Evolutionary conservation across 108 stramenopile genomes (phyloP).

Genomic region (Nannochloropsis salina): DNA sequence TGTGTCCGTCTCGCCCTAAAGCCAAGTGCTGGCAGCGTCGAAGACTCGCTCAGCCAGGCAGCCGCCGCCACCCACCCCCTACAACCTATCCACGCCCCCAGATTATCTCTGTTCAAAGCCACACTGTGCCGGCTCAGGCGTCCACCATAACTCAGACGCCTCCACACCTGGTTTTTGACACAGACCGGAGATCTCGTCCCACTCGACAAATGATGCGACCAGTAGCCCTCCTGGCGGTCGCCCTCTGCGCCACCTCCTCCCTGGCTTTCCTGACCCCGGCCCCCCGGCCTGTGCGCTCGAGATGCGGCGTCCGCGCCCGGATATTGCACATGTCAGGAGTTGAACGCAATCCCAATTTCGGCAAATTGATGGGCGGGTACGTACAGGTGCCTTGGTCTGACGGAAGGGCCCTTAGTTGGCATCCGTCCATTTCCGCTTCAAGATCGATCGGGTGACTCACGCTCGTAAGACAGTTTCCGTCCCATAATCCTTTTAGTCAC

Average conservation of each 20-base stretch:
- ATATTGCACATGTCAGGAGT: conserved; percentile 52
- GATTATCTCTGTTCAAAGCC: no score
- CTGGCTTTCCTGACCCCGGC: background rate
- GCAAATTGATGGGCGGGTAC: conserved; percentile 78
- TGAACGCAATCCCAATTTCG: conserved; percentile 77
- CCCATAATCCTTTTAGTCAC: background rate
- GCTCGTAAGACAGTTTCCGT: background rate
- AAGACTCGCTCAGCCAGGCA: no score
- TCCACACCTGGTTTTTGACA: no score
- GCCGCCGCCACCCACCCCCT: no score
- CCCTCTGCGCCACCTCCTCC: conserved; percentile 16
- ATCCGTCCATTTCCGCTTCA: background rate
- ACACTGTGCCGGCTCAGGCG: no score
- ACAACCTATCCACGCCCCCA: no score
- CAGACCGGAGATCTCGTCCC: no score
- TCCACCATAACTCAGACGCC: no score
- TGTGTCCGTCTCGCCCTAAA: no score
- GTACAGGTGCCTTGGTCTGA: background rate
- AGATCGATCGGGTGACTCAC: background rate
- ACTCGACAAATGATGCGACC: background rate
- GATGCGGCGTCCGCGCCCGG: background rate
- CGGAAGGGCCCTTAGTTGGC: no score
- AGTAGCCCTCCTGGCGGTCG: background rate
- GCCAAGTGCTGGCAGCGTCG: no score
- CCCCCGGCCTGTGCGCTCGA: background rate